A percentile compares a stretch with the other conserved stretches of the same genome.
phyloP scores from a whole-genome alignment of 1,284 basidiomycete genomes.

The Tranzscheliella williamsii region DNA sequence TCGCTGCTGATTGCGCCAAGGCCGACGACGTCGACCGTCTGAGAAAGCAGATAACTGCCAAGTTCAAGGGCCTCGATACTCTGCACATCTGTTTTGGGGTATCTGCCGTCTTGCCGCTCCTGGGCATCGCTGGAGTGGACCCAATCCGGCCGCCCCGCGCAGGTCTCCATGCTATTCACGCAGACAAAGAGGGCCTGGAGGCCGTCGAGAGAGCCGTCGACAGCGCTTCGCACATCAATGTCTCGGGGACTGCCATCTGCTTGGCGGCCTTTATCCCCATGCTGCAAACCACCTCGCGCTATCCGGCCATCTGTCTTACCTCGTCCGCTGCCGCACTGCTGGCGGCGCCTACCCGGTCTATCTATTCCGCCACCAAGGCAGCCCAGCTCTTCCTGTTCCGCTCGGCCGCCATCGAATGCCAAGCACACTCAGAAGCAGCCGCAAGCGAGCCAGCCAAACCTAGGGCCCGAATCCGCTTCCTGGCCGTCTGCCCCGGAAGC shows the following conservation, averaged over 20 bases:
- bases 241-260: constrained; percentile 64
- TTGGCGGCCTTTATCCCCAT: constrained; percentile 69
- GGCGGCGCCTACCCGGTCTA: constrained; percentile 79
- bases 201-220: constrained; percentile 61
- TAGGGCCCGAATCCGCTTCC: constrained; percentile 44
- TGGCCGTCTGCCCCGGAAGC: constrained; percentile 53
- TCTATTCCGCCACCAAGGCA: constrained; percentile 84
- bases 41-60: constrained; percentile 66
- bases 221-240: constrained; percentile 62
- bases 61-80: constrained; percentile 81
- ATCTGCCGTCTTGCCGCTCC: constrained; percentile 76
- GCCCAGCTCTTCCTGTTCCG: constrained; percentile 79
- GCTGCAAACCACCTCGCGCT: constrained; percentile 70
- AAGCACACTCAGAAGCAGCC: constrained; percentile 53
- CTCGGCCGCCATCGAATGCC: constrained; percentile 73
- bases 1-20: constrained; percentile 71
- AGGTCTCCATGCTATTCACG: constrained; percentile 65
- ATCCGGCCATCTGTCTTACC: constrained; percentile 77
- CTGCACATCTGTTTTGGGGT: constrained; percentile 82
- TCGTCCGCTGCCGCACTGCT: constrained; percentile 79
- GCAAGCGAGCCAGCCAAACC: not conserved
- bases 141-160: constrained; percentile 56
- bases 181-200: constrained; percentile 61
- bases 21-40: constrained; percentile 73
- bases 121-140: constrained; percentile 73